These are phyloP conservation scores for Calvatia gigantea DNA, from an alignment of 768 basidiomycete genomes.

Conservation along the genomic window DNA sequence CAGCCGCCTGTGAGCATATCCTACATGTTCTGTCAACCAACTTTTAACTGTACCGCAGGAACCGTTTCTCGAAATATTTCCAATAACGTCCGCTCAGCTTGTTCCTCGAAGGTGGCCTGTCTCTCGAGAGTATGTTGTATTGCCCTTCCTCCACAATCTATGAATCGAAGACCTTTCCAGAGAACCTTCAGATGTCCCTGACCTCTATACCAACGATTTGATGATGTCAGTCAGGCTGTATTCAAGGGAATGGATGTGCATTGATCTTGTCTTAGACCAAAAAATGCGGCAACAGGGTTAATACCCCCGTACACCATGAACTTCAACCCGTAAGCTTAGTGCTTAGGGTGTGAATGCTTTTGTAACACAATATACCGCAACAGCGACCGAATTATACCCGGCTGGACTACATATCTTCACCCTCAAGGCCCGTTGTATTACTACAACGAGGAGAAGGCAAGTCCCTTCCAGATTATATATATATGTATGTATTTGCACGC, in stretches of 20 bases:
- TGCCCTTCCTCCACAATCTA: neutral
- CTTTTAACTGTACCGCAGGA: neutral
- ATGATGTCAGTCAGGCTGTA: neutral
- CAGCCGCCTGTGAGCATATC: neutral
- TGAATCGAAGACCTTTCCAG: neutral
- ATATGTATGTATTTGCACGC: too few species aligned
- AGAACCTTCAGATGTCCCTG: neutral
- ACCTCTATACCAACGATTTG: neutral
- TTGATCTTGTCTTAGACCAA: neutral
- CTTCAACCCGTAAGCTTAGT: slow-evolving; percentile 8
- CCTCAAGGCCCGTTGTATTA: slow-evolving; percentile 15
- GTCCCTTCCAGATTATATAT: neutral
- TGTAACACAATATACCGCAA: neutral
- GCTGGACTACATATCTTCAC: slow-evolving; percentile 10
- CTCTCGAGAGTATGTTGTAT: neutral
- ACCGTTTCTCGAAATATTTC: neutral
- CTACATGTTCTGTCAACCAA: neutral
- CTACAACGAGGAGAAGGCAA: slow-evolving; percentile 8
- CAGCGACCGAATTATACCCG: slow-evolving; percentile 5
- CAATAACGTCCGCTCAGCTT: slow-evolving; percentile 12
- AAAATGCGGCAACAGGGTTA: slow-evolving; percentile 11
- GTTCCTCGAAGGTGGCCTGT: slow-evolving; percentile 9
- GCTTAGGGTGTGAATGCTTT: neutral
- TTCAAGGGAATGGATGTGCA: neutral
- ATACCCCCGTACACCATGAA: slow-evolving; percentile 12